Base-by-base conservation (phyloP, 768 basidiomycete genomes). In the Rubroboletus satanas region DNA sequence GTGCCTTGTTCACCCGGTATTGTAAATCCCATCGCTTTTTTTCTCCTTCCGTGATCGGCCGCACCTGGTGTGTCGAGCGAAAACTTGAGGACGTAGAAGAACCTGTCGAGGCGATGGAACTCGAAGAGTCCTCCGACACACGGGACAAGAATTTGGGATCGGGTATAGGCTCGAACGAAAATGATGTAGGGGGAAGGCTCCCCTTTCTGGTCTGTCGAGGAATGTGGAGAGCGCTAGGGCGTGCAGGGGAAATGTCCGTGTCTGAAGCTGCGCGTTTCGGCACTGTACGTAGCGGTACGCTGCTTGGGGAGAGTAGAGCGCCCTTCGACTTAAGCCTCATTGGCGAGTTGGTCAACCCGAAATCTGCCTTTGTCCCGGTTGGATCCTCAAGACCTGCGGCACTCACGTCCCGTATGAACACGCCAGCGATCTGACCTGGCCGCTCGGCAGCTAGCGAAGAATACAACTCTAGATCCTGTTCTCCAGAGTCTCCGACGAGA, bases 401-500 rank as follows among this genome's bases (percentile, higher is more conserved):
- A 4, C 77, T 75, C 14, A 86, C 89, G 62, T 96, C 90, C 21
- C 96, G 81, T 41, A 98, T 83, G 71, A 92, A 91, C 35, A 98
- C 82, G 4, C 77, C 92, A 5, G 86, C 72, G 36, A 98, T 79
- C 64, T 90, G 89, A 5, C 74, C 60, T 0, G 87, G 83, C 11
- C 84, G 76, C 52, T 90, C 85, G 17, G 74, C 69, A 0, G 96
- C 93, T 17, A 96, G 66, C 4, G 83, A 76, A 14, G 86, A 77
- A 68, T 98, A 98, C 2, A 98, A 77, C 69, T 98, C 94, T 42
- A 98, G 73, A 71, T 98, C 96, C 61, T 97, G 95, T 66, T 98
- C 96, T 33, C 95, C 96, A 0, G 87, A 84, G 68, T 98, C 96
- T 7, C 96, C 96, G 38, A 98, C 77, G 46, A 95, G 81, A 64